A percentile compares a stretch with the other conserved stretches of the same genome.
Evolutionary conservation across 306 rosid genomes (phyloP).

Genomic region (Erythrophleum fordii): DNA sequence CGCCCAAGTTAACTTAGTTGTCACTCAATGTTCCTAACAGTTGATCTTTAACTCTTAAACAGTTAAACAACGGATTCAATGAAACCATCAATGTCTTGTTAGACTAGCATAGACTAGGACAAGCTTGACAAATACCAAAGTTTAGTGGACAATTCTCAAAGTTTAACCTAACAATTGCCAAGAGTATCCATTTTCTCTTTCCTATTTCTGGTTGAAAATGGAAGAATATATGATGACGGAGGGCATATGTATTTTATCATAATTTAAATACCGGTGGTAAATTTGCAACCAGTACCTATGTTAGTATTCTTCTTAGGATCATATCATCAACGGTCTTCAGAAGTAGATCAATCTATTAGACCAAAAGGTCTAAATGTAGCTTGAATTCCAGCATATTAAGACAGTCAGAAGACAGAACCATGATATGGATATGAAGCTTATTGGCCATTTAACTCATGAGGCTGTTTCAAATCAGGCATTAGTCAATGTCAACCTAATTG

Average conservation of each 20-base stretch:
- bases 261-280: background rate
- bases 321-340: too few relatives aligned
- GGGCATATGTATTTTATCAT: too few relatives aligned
- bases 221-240: background rate
- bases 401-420: too few relatives aligned
- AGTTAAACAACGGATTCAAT: conserved; percentile 12
- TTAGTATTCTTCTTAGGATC: background rate
- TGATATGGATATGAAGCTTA: too few relatives aligned
- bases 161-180: conserved; percentile 7
- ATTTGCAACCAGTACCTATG: background rate
- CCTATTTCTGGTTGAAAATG: background rate
- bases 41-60: background rate
- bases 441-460: too few relatives aligned
- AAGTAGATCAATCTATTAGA: too few relatives aligned
- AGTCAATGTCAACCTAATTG: background rate
- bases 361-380: background rate
- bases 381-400: background rate
- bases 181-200: background rate
- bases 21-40: conserved; percentile 2
- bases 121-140: background rate
- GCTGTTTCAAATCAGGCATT: conserved; percentile 16
- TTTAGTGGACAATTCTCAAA: conserved; percentile 12
- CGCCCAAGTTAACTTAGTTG: conserved; percentile 6
- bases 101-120: background rate
- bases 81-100: conserved; percentile 11